These are phyloP conservation scores for Lobosporangium transversale DNA, from an alignment of 192 early-diverging fungal genomes.

Conservation along the genomic window DNA sequence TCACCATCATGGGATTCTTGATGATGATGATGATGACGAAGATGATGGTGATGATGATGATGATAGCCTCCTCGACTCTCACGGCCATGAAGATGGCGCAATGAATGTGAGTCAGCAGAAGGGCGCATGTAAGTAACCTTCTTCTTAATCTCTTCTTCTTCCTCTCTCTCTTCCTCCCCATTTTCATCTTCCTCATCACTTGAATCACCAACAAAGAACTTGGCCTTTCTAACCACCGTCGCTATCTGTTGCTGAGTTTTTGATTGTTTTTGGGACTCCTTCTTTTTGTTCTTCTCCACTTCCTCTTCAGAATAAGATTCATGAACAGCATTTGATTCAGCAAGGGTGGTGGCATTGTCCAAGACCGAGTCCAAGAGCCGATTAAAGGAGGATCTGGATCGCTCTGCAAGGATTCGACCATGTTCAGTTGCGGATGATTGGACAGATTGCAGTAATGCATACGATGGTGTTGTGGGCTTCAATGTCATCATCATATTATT, in stretches of 20 bases:
- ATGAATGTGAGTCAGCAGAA: too few relatives aligned
- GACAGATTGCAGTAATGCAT: not conserved
- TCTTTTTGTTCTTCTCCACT: not conserved
- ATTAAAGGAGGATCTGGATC: constrained; percentile 9
- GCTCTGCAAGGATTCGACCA: constrained; percentile 7
- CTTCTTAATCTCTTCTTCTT: too few relatives aligned
- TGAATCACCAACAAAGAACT: constrained; percentile 24
- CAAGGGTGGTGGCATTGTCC: constrained; percentile 19
- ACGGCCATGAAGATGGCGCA: too few relatives aligned
- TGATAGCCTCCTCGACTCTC: not conserved
- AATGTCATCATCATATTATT: not conserved
- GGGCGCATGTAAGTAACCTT: too few relatives aligned
- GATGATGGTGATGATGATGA: too few relatives aligned
- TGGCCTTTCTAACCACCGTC: not conserved
- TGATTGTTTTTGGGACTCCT: not conserved
- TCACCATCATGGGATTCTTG: constrained; percentile 13
- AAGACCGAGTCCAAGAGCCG: constrained; percentile 12
- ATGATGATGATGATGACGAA: too few relatives aligned
- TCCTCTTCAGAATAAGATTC: constrained; percentile 9
- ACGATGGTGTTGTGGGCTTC: too few relatives aligned
- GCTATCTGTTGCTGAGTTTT: not conserved
- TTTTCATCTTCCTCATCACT: constrained; percentile 12
- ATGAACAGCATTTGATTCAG: constrained; percentile 13
- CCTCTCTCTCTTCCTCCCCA: not conserved
- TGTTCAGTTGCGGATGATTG: constrained; percentile 6